Evolutionary conservation across 208 protist genomes (phyloP), one percentile per base, ranked within the genome.

Genomic region (Phytomonas francai): DNA sequence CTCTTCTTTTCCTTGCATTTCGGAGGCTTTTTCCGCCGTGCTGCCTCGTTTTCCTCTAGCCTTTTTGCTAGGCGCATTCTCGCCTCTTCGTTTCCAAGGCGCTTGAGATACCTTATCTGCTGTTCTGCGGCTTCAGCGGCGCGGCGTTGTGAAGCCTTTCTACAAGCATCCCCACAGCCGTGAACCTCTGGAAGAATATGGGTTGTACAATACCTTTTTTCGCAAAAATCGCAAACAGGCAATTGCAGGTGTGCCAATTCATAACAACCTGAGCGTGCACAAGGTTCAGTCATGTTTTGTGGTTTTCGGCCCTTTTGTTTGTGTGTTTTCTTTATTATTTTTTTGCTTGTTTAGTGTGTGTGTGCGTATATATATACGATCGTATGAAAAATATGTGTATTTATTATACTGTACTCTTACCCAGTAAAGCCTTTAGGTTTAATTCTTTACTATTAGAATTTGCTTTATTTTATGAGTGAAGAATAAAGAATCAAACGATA

Each of bases 181-280:
- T 94, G 89, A n/a, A 82, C 76, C 57, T 94, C 85, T 5, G 89
- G 89, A 32, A 91, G 76, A 72, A 94, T 72, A 69, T 94, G 89
- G n/a, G 64, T 34, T 0, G 86, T 89, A 70, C 89, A 94, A 74
- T 82, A 87, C 29, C 84, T 80, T 39, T 75, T 71, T 25, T 78
- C 56, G 69, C 89, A 94, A 73, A 80, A 81, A 32, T 89, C 78
- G 59, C 89, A 94, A 39, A 69, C 60, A 8, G 89, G 89, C 16
- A 94, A 67, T 9, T 65, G 82, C 3, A 77, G 12, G 22, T 89
- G 78, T n/a, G 80, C 80, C 72, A 84, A 76, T 42, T 66, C 78
- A 9, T 39, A 58, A 69, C 79, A 85, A 0, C 77, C 70, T 16
- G 70, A 65, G 29, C 39, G 68, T 1, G 39, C 25, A 51, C 83